phyloP scores from a whole-genome alignment of 2,329 filamentous ascomycete genomes.

The Paecilomyces fulvus region DNA sequence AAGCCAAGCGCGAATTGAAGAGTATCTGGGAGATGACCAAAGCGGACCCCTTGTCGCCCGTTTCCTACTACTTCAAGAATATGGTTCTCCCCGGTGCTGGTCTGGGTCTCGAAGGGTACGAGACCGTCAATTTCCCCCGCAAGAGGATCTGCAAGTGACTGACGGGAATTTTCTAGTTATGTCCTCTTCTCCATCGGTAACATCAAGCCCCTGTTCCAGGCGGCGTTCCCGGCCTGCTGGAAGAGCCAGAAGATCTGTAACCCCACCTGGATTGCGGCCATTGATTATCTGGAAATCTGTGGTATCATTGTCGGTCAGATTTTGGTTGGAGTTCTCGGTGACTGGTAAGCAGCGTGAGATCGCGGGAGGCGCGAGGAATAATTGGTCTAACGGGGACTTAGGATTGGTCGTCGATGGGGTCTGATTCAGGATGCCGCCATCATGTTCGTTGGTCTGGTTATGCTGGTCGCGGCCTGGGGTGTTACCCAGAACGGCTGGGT shows the following conservation, averaged over 20 bases:
- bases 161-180: slow-evolving; percentile 50
- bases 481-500: slow-evolving; percentile 84
- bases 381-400: slow-evolving; percentile 21
- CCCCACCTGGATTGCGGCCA: slow-evolving; percentile 69
- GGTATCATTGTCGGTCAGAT: slow-evolving; percentile 95
- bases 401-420: slow-evolving; percentile 87
- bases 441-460: slow-evolving; percentile 88
- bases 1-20: slow-evolving; percentile 58
- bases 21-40: slow-evolving; percentile 73
- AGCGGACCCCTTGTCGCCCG: slow-evolving; percentile 70
- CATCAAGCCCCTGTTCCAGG: slow-evolving; percentile 69
- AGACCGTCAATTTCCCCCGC: slow-evolving; percentile 2
- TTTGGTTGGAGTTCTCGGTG: slow-evolving; percentile 70
- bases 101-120: slow-evolving; percentile 73
- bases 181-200: slow-evolving; percentile 97
- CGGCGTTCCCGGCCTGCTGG: slow-evolving; percentile 76
- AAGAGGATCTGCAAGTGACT: neutral
- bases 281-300: slow-evolving; percentile 86
- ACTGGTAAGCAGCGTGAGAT: slow-evolving; percentile 42
- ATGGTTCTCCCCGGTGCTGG: slow-evolving; percentile 89
- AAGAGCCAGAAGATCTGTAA: slow-evolving; percentile 56
- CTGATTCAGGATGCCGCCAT: slow-evolving; percentile 89
- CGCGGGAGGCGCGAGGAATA: slow-evolving; percentile 15
- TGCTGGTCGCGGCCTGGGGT: slow-evolving; percentile 89
- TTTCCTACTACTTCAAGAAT: slow-evolving; percentile 83